phyloP scores from a whole-genome alignment of 2,329 filamentous ascomycete genomes.

The Coniochaeta ligniaria region DNA sequence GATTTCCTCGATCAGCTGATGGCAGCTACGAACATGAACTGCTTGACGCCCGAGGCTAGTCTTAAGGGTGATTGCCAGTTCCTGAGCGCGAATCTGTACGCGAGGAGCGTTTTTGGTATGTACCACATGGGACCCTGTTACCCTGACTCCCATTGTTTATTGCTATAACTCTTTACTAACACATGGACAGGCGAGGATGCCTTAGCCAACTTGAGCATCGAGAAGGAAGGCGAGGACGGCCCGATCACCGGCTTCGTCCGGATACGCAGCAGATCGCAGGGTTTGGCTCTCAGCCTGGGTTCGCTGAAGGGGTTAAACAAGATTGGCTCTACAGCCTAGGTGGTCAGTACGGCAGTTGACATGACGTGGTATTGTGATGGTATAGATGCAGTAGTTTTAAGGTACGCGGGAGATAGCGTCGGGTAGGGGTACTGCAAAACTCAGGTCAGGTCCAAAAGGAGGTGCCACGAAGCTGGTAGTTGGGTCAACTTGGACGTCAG shows the following conservation, averaged over 20 bases:
- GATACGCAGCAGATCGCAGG: slow-evolving; percentile 95
- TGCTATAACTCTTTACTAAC: slow-evolving; percentile 8
- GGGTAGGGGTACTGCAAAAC: not conserved
- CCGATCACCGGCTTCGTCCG: slow-evolving; percentile 95
- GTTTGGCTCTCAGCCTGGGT: slow-evolving; percentile 85
- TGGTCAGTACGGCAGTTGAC: not conserved
- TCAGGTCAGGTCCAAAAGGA: not conserved
- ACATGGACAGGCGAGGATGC: slow-evolving; percentile 84
- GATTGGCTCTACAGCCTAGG: slow-evolving; percentile 42
- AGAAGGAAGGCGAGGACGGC: slow-evolving; percentile 92
- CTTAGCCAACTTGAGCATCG: slow-evolving; percentile 92
- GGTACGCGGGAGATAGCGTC: not conserved
- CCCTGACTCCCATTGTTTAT: no score
- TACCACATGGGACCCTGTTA: no score
- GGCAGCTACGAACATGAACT: slow-evolving; percentile 98
- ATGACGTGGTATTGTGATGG: not conserved
- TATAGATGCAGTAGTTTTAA: not conserved
- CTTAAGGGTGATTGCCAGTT: slow-evolving; percentile 98
- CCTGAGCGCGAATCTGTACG: slow-evolving; percentile 93
- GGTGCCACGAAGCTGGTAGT: not conserved
- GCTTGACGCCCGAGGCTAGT: slow-evolving; percentile 90
- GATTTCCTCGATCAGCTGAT: slow-evolving; percentile 93
- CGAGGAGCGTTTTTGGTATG: slow-evolving; percentile 96
- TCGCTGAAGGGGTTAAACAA: slow-evolving; percentile 93
- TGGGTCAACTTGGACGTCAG: not conserved